Evolutionary conservation across 208 protist genomes (phyloP).

Genomic region (Trypanosoma boissoni): DNA sequence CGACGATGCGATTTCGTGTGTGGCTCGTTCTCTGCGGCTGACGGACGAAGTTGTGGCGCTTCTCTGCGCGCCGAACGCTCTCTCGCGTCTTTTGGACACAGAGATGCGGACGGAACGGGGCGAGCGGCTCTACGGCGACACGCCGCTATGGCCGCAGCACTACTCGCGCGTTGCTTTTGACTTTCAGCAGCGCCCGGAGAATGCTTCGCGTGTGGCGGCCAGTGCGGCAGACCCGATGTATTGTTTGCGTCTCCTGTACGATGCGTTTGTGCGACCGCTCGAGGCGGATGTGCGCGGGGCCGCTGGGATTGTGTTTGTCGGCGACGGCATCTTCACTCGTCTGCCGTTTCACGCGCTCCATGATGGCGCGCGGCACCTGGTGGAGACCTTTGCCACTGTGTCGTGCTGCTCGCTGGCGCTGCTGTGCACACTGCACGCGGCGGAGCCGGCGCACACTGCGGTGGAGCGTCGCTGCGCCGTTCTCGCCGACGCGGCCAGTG

Average conservation of each 20-base stretch:
- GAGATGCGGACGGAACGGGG: constrained; percentile 25
- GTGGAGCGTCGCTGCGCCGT: background rate
- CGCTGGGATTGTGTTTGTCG: constrained; percentile 40
- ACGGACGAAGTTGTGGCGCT: constrained; percentile 20
- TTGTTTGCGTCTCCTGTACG: constrained; percentile 40
- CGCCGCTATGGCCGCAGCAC: constrained; percentile 53
- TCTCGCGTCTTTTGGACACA: constrained; percentile 30
- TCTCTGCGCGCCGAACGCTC: constrained; percentile 26
- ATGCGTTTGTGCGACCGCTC: constrained; percentile 35
- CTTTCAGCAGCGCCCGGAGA: constrained; percentile 21
- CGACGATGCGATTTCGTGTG: background rate
- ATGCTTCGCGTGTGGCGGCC: constrained; percentile 4
- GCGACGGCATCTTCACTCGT: constrained; percentile 46
- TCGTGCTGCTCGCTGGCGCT: constrained; percentile 47
- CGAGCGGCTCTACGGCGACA: constrained; percentile 48
- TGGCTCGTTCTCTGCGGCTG: constrained; percentile 8
- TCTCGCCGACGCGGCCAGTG: constrained; percentile 10
- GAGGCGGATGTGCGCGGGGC: constrained; percentile 12
- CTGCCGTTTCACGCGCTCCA: constrained; percentile 56
- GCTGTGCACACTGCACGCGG: constrained; percentile 30
- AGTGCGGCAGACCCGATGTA: constrained; percentile 24
- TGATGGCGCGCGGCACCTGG: constrained; percentile 33
- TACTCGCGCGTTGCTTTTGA: constrained; percentile 49
- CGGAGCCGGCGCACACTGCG: background rate
- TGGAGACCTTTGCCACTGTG: constrained; percentile 27